These are phyloP conservation scores for Crotalaria pallida DNA, from an alignment of 306 rosid species.

Conservation along the genomic window DNA sequence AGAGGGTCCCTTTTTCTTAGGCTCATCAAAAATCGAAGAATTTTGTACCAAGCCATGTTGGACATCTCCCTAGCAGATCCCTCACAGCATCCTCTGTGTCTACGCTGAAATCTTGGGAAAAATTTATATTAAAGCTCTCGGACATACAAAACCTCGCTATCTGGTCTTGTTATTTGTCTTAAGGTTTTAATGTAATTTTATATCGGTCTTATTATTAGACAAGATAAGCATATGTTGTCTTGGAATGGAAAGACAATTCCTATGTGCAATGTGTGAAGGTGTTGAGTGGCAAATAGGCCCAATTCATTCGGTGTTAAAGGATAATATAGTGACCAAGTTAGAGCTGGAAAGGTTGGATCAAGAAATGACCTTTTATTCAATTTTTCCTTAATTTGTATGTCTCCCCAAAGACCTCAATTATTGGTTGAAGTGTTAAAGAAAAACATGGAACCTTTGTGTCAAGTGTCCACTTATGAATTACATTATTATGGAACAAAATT, in stretches of 20 bases:
- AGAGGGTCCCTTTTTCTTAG: slow-evolving; percentile 1
- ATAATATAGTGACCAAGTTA: slow-evolving; percentile 6
- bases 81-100: slow-evolving; percentile 18
- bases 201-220: background rate
- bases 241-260: background rate
- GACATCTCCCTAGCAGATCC: slow-evolving; percentile 38
- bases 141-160: background rate
- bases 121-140: background rate
- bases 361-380: slow-evolving; percentile 11
- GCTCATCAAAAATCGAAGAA: background rate
- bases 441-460: slow-evolving; percentile 4
- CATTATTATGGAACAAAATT: background rate
- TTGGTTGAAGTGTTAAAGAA: slow-evolving; percentile 16
- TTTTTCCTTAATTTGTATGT: slow-evolving; percentile 12
- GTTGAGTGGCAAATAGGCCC: slow-evolving; percentile 28
- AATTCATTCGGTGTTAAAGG: slow-evolving; percentile 1
- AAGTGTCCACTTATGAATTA: slow-evolving; percentile 3
- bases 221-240: background rate
- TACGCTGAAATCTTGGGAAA: slow-evolving; percentile 30
- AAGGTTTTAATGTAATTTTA: background rate
- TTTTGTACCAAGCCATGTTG: slow-evolving; percentile 32
- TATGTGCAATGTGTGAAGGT: background rate
- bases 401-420: slow-evolving; percentile 20
- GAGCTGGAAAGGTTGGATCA: slow-evolving; percentile 30
- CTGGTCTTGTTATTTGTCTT: slow-evolving; percentile 1